Base-by-base conservation (phyloP, 805 yeast genomes). In the Cyberlindnera nakhonratchasimensis region DNA sequence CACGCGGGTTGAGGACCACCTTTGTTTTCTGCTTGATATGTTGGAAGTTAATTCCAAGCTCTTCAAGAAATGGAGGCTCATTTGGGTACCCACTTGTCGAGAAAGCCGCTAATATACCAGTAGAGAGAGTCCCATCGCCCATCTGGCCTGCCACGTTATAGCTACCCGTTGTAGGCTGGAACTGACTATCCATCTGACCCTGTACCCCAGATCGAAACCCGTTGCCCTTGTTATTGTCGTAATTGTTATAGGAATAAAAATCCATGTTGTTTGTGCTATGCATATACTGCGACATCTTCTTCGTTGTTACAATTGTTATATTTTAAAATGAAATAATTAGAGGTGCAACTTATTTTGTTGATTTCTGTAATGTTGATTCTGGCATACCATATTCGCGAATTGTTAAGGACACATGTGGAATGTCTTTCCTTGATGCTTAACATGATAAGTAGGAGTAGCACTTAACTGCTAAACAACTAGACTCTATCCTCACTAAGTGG, bases 31-130 rank as follows among this genome's bases (percentile, higher is more conserved):
- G 72, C 54, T 81, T 78, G 51, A 93, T 91, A 58, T 91, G 97
- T 30, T 73, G 74, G 57, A 93, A 93, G 62, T 93, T 90, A 58
- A 93, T 86, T 3, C 98, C 99, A 20, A 93, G 65, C 59, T 93
- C 99, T 60, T 93, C 96, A 39, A 93, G 68, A 34, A 93, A 69
- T 3, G 97, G 89, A 0, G 96, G 90, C 62, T 93, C 99, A n/a
- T 89, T 91, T 0, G 96, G 81, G 58, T 93, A 93, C 1, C 99
- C 99, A 1, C 84, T 72, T 0, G 96, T 85, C 2, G 96, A 86
- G 56, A 93, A 82, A 0, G 98, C 99, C 4, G 96, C 95, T 5
- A 95, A 63, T 35, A 89, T 59, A 1, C 99, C 99, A 0, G 79
- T 69, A 1, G 87, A 73, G 37, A 91, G 69, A 40, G 67, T 68